Percentiles rank a stretch among this genome's conserved stretches.
These are phyloP conservation scores for Macrophomina tecta DNA, from an alignment of 2,329 filamentous ascomycete genomes.

Conservation along the genomic window DNA sequence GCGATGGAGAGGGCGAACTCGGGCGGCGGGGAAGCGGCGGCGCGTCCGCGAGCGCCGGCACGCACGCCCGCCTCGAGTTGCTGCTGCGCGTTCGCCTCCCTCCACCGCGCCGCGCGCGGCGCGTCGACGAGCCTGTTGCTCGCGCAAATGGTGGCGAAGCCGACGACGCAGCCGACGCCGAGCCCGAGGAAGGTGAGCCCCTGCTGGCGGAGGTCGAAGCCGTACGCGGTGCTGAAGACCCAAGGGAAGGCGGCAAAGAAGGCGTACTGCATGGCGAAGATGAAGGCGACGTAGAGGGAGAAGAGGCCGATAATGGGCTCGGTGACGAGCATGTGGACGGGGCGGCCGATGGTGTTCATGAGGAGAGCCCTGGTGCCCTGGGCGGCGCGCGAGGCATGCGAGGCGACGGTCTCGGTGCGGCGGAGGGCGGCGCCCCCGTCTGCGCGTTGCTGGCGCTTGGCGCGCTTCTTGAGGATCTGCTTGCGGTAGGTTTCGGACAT, in stretches of 20 bases:
- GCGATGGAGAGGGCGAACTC: slow-evolving; percentile 45
- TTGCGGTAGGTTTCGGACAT: slow-evolving; percentile 61
- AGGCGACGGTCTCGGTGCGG: slow-evolving; percentile 28
- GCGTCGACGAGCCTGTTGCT: slow-evolving; percentile 40
- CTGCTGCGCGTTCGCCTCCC: not conserved
- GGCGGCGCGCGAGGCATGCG: slow-evolving; percentile 32
- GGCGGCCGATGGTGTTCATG: slow-evolving; percentile 46
- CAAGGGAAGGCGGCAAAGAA: slow-evolving; percentile 35
- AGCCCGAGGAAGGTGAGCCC: slow-evolving; percentile 36
- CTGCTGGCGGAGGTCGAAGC: slow-evolving; percentile 39
- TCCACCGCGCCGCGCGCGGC: slow-evolving; percentile 16
- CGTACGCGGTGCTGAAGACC: slow-evolving; percentile 31
- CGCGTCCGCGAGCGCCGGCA: slow-evolving; percentile 18
- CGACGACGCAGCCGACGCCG: slow-evolving; percentile 31
- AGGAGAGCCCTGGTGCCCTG: slow-evolving; percentile 36
- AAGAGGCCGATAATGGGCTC: slow-evolving; percentile 51
- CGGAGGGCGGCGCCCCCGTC: slow-evolving; percentile 35
- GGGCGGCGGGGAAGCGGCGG: slow-evolving; percentile 26
- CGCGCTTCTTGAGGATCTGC: slow-evolving; percentile 45
- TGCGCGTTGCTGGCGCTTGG: slow-evolving; percentile 36
- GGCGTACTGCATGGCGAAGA: slow-evolving; percentile 46
- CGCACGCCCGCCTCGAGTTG: slow-evolving; percentile 11
- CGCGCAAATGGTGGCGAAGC: slow-evolving; percentile 33
- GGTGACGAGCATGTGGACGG: slow-evolving; percentile 44
- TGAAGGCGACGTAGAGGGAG: slow-evolving; percentile 50